Evolutionary conservation across 2,329 filamentous ascomycete species (phyloP).

Genomic region (Grosmannia huntii): DNA sequence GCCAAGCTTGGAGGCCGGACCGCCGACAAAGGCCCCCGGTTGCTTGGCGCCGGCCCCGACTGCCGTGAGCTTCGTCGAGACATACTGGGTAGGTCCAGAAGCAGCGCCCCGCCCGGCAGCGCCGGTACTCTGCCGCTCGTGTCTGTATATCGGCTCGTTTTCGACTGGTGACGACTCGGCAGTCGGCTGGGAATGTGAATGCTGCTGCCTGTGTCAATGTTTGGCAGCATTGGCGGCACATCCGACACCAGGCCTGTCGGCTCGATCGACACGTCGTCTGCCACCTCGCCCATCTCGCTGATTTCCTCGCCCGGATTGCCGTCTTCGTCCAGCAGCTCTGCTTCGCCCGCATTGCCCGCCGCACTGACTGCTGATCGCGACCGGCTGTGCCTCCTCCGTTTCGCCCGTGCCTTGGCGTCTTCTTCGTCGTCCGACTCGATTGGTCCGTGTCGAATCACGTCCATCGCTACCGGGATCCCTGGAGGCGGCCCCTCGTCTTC

Average conservation of each 20-base stretch:
- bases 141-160: slow-evolving; percentile 28
- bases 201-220: slow-evolving; percentile 43
- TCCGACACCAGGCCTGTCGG: slow-evolving; percentile 30
- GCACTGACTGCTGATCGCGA: not conserved
- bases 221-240: slow-evolving; percentile 43
- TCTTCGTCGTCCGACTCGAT: slow-evolving; percentile 50
- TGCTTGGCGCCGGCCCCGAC: not conserved
- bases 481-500: slow-evolving; percentile 55
- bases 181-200: slow-evolving; percentile 53
- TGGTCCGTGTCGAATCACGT: slow-evolving; percentile 43
- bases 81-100: slow-evolving; percentile 22
- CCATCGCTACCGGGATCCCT: slow-evolving; percentile 52
- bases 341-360: slow-evolving; percentile 15
- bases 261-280: slow-evolving; percentile 22
- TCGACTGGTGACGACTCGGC: slow-evolving; percentile 15
- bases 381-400: slow-evolving; percentile 14
- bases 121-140: slow-evolving; percentile 18
- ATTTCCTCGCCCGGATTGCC: slow-evolving; percentile 33
- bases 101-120: slow-evolving; percentile 17
- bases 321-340: slow-evolving; percentile 30
- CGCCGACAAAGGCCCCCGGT: slow-evolving; percentile 6
- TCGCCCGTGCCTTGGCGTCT: slow-evolving; percentile 23
- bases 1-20: not conserved
- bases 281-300: not conserved
- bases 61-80: slow-evolving; percentile 64